Evolutionary conservation across 225 moss, liverwort and hornwort species (phyloP).

Genomic region (Polytrichum formosum): DNA sequence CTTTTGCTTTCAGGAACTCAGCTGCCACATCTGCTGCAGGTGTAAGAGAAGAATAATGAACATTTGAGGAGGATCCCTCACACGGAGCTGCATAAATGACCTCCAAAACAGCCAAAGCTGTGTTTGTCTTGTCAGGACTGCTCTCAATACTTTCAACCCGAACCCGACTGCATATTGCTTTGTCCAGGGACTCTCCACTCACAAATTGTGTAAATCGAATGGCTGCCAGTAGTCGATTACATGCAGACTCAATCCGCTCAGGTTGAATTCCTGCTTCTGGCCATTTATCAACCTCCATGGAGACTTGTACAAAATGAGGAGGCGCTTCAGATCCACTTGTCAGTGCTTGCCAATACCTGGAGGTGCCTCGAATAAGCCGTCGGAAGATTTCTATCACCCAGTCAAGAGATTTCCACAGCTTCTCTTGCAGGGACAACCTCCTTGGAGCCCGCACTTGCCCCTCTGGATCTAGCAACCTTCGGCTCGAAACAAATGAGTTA

Average conservation of each 20-base stretch:
- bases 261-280: conserved; percentile 46
- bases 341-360: conserved; percentile 39
- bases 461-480: conserved; percentile 26
- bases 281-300: conserved; percentile 41
- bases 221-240: conserved; percentile 35
- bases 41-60: conserved; percentile 23
- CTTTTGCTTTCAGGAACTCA: conserved; percentile 35
- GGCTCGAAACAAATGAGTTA: conserved; percentile 22
- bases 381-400: conserved; percentile 9
- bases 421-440: conserved; percentile 7
- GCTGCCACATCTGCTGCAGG: conserved; percentile 42
- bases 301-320: conserved; percentile 46
- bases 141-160: conserved; percentile 47
- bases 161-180: conserved; percentile 29
- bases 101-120: conserved; percentile 39
- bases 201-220: conserved; percentile 4
- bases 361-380: conserved; percentile 21
- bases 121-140: conserved; percentile 22
- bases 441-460: conserved; percentile 1
- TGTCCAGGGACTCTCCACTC: conserved; percentile 5
- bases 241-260: conserved; percentile 43
- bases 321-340: conserved; percentile 41
- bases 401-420: conserved; percentile 17
- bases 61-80: conserved; percentile 3
- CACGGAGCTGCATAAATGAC: conserved; percentile 35